A percentile compares a stretch with the other conserved stretches of the same genome.
Evolutionary conservation across 805 yeast species (phyloP).

Genomic region (Saccharomycopsis fibuligera): DNA sequence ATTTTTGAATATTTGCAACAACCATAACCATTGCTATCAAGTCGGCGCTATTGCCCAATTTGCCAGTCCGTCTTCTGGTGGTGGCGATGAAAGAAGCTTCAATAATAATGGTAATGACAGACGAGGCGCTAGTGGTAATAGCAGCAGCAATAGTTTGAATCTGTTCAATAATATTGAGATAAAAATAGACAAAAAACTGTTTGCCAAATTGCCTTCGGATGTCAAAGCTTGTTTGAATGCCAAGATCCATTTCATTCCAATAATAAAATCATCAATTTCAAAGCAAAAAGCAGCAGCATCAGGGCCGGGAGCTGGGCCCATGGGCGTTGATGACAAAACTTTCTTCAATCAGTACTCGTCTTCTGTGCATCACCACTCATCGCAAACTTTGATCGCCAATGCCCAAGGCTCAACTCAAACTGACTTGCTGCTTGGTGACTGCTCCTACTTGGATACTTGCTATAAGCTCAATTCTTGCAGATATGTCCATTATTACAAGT

Average conservation of each 20-base stretch:
- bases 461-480: constrained; percentile 71
- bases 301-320: no score
- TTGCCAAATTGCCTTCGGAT: constrained; percentile 25
- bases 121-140: no score
- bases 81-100: no score
- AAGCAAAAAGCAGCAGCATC: not conserved
- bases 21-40: constrained; percentile 21
- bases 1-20: constrained; percentile 46
- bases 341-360: not conserved
- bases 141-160: no score
- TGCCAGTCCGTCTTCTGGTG: no score
- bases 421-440: constrained; percentile 72
- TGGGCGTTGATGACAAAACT: no score
- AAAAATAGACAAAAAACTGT: constrained; percentile 7
- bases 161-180: no score
- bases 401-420: constrained; percentile 37
- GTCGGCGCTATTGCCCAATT: no score
- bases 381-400: no score
- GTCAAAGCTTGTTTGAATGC: constrained; percentile 28
- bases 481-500: constrained; percentile 67
- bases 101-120: no score
- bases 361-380: no score
- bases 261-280: constrained; percentile 31
- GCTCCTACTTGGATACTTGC: constrained; percentile 91
- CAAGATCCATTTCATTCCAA: constrained; percentile 50